A percentile compares a stretch with the other conserved stretches of the same genome.
phyloP scores from a whole-genome alignment of 2,329 filamentous ascomycete genomes.

The Alternaria sp. region DNA sequence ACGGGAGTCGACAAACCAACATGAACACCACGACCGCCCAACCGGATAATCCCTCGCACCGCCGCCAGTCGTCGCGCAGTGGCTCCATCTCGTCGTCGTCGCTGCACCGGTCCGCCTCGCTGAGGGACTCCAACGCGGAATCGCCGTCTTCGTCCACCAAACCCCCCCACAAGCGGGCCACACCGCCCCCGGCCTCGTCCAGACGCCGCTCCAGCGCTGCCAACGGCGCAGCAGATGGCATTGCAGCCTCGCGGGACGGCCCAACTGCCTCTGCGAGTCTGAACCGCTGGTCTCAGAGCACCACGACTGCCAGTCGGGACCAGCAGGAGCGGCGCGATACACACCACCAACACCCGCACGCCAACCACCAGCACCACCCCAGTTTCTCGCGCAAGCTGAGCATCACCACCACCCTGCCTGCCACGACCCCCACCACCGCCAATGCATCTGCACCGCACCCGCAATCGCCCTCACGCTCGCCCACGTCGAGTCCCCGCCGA shows the following conservation, averaged over 20 bases:
- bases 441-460: slow-evolving; percentile 48
- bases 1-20: slow-evolving; percentile 12
- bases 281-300: slow-evolving; percentile 65
- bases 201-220: slow-evolving; percentile 53
- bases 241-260: slow-evolving; percentile 53
- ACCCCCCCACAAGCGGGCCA: slow-evolving; percentile 34
- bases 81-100: slow-evolving; percentile 57
- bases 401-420: slow-evolving; percentile 43
- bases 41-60: slow-evolving; percentile 15
- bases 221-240: slow-evolving; percentile 50
- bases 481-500: slow-evolving; percentile 49
- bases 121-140: slow-evolving; percentile 32
- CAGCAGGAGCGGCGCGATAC: slow-evolving; percentile 45
- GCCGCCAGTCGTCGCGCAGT: slow-evolving; percentile 50
- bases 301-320: slow-evolving; percentile 46
- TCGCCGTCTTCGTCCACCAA: slow-evolving; percentile 17
- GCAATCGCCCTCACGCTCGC: slow-evolving; percentile 47
- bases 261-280: slow-evolving; percentile 57
- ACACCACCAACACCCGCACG: slow-evolving; percentile 40
- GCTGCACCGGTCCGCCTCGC: slow-evolving; percentile 53
- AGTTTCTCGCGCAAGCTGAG: slow-evolving; percentile 51
- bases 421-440: slow-evolving; percentile 28
- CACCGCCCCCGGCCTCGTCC: slow-evolving; percentile 34
- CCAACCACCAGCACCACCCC: slow-evolving; percentile 31
- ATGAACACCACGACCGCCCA: slow-evolving; percentile 30